Conservation (phyloP, 768 basidiomycete genomes). For the Cystobasidium tubakii region DNA sequence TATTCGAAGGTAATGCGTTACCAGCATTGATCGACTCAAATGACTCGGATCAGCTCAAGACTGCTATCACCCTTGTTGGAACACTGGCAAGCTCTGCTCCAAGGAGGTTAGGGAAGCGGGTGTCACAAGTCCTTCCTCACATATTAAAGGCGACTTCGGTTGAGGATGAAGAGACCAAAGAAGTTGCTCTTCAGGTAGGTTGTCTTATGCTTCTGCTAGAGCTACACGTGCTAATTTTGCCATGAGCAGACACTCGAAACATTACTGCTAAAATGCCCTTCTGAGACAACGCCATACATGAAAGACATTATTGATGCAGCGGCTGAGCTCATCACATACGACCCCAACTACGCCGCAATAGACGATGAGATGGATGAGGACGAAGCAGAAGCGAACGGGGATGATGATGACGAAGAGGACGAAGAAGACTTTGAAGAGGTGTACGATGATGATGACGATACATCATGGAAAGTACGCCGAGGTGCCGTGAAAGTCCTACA, state of each 20-base stretch:
- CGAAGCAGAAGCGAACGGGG: slow-evolving; percentile 52
- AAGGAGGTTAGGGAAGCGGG: slow-evolving; percentile 40
- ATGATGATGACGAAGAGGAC: slow-evolving; percentile 58
- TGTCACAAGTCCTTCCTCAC: slow-evolving; percentile 55
- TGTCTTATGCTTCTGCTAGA: not conserved
- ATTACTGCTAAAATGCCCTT: slow-evolving; percentile 72
- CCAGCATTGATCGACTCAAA: slow-evolving; percentile 25
- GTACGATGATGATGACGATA: slow-evolving; percentile 96
- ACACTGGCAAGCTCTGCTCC: slow-evolving; percentile 52
- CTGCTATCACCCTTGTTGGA: slow-evolving; percentile 59
- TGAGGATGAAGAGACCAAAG: slow-evolving; percentile 72
- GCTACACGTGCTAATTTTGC: not conserved
- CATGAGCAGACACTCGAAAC: slow-evolving; percentile 72
- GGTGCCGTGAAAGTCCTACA: slow-evolving; percentile 83
- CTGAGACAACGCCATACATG: slow-evolving; percentile 70
- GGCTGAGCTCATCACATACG: slow-evolving; percentile 76
- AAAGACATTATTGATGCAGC: slow-evolving; percentile 64
- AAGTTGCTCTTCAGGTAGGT: slow-evolving; percentile 67
- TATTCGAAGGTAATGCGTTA: slow-evolving; percentile 36
- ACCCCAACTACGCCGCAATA: slow-evolving; percentile 81
- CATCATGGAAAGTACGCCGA: slow-evolving; percentile 93
- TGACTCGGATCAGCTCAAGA: slow-evolving; percentile 38
- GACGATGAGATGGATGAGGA: slow-evolving; percentile 54
- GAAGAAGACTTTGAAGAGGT: slow-evolving; percentile 75
- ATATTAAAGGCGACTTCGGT: slow-evolving; percentile 64